Evolutionary conservation across 2,329 filamentous ascomycete genomes (phyloP).

Genomic region (Aschersonia sp.): DNA sequence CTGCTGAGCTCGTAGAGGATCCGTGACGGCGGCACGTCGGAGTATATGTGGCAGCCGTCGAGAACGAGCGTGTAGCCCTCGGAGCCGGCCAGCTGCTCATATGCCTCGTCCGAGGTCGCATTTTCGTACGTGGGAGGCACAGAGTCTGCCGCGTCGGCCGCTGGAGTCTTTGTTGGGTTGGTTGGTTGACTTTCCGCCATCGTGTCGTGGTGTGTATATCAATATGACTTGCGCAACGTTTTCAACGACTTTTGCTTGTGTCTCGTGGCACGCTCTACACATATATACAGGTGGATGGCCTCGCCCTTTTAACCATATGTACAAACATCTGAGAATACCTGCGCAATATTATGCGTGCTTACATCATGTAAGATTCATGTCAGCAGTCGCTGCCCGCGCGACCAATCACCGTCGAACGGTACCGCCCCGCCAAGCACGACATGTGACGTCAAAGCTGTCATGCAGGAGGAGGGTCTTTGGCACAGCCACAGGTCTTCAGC

Average conservation of each 20-base stretch:
- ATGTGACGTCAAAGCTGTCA: neutral
- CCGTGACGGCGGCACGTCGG: constrained; percentile 6
- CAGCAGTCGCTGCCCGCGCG: too few relatives aligned
- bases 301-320: too few relatives aligned
- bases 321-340: too few relatives aligned
- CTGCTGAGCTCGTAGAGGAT: constrained; percentile 13
- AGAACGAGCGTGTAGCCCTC: constrained; percentile 7
- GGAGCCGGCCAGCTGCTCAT: neutral
- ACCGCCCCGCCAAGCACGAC: neutral
- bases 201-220: too few relatives aligned
- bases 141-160: neutral
- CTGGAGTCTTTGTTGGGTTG: neutral
- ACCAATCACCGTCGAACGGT: neutral
- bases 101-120: constrained; percentile 1
- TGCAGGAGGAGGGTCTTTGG: neutral
- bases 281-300: too few relatives aligned
- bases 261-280: too few relatives aligned
- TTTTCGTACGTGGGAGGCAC: constrained; percentile 1
- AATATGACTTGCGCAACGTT: too few relatives aligned
- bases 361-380: too few relatives aligned
- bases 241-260: too few relatives aligned
- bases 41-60: constrained; percentile 9
- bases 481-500: neutral
- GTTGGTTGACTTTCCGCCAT: too few relatives aligned
- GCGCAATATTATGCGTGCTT: too few relatives aligned